Evolutionary conservation across 257 asterid species (phyloP).

Genomic region (Nicotiana sylvestris): DNA sequence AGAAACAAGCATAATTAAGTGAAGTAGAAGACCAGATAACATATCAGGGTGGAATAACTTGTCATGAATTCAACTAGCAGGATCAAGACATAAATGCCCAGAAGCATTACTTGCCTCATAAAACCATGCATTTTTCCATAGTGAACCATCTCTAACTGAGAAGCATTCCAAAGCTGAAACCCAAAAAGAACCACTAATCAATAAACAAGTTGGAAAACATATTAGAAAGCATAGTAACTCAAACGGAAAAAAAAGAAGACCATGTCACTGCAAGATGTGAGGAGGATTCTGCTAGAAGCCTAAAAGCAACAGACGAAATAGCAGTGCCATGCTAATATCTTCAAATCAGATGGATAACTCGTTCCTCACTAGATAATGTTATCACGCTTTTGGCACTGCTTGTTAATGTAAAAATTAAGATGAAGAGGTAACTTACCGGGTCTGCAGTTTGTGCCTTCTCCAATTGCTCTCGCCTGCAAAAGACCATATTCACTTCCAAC

Average conservation of each 20-base stretch:
- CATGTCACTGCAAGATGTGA: not conserved
- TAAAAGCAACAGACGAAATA: not conserved
- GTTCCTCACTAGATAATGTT: not conserved
- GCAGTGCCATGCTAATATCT: not conserved
- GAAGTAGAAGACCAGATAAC: not conserved
- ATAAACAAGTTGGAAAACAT: not conserved
- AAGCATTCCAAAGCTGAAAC: slow-evolving; percentile 97
- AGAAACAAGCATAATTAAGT: not conserved
- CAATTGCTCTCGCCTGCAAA: slow-evolving; percentile 71
- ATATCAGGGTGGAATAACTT: not conserved
- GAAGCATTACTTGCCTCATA: slow-evolving; percentile 64
- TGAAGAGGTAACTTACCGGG: slow-evolving; percentile 45
- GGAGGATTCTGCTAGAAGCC: not conserved
- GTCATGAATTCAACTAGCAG: not conserved
- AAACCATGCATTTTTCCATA: slow-evolving; percentile 97
- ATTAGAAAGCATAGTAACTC: not conserved
- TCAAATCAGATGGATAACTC: not conserved
- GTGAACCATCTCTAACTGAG: slow-evolving; percentile 91
- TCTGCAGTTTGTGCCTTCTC: slow-evolving; percentile 95
- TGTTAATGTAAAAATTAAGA: not conserved
- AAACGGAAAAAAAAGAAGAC: not conserved
- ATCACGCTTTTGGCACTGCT: not conserved
- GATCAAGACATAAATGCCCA: not conserved
- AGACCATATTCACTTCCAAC: slow-evolving; percentile 1
- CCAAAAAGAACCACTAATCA: not conserved